phyloP scores from a whole-genome alignment of 768 basidiomycete genomes.

The Collybia mongolica region DNA sequence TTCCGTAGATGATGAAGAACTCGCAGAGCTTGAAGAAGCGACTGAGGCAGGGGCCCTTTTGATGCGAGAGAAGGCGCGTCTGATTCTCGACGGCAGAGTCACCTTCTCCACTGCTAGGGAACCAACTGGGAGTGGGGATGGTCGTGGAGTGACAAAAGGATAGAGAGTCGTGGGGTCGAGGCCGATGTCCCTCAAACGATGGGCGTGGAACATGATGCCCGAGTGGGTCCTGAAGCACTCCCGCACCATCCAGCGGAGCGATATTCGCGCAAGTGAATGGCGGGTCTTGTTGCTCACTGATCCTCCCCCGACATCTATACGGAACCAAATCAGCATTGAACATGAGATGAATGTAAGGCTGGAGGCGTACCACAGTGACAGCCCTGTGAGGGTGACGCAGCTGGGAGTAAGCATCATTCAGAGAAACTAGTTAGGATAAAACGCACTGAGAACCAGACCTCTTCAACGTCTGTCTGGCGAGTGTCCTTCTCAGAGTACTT shows the following conservation, averaged over 20 bases:
- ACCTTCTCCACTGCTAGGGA: not conserved
- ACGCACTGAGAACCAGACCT: conserved; percentile 67
- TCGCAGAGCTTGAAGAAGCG: not conserved
- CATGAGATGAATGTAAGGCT: not conserved
- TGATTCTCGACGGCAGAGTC: not conserved
- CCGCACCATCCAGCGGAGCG: conserved; percentile 70
- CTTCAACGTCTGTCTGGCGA: conserved; percentile 42
- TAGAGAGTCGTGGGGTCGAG: conserved; percentile 39
- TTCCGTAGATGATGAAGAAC: not conserved
- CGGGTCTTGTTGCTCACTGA: conserved; percentile 42
- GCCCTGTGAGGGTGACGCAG: conserved; percentile 27
- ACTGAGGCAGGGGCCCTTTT: conserved; percentile 11
- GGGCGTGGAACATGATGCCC: conserved; percentile 58
- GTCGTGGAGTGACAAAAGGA: conserved; percentile 32
- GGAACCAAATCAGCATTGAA: not conserved
- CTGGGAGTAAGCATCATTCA: not conserved
- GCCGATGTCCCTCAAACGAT: conserved; percentile 42
- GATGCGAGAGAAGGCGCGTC: not conserved
- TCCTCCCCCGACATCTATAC: conserved; percentile 57
- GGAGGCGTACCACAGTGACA: conserved; percentile 42
- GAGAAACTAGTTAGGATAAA: not conserved
- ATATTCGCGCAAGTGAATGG: conserved; percentile 47
- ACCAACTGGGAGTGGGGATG: conserved; percentile 23
- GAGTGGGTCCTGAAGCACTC: conserved; percentile 56
- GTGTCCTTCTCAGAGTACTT: conserved; percentile 24